Evolutionary conservation across 2,329 filamentous ascomycete species (phyloP), one percentile per base, ranked within the genome.

Genomic region (Paraconiothyrium brasiliense): DNA sequence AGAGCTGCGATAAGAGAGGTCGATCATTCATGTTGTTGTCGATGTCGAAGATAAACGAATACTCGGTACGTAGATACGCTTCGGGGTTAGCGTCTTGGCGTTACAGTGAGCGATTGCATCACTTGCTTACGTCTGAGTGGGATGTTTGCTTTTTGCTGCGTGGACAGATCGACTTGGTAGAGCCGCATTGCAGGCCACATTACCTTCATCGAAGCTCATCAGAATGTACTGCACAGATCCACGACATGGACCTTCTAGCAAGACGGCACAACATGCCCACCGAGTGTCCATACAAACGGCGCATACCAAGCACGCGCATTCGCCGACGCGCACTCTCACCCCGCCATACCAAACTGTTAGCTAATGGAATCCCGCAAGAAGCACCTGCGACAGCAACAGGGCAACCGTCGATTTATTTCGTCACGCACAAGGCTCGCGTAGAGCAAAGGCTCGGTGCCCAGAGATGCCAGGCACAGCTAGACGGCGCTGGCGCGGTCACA

Each of bases 381-480:
- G 65, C 44, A 55, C 14, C 16, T n/a, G 14, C 11, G 37, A 66
- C 60, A 56, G 32, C 50, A 34, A 30, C 51, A 47, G 49, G 41
- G 43, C 49, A 49, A 51, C 34, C 47, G 47, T 35, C 27, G 13
- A 34, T 32, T 16, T 11, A 30, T 35, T 27, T 47, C 37, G 20
- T 39, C 22, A 20, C 30, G 37, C 30, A 37, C 37, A 24, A 8
- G 11, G 30, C 52, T 62, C 54, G 44, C 60, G 55, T 60, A 39
- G 61, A 64, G 66, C 61, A 65, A 69, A 20, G 1, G 16, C 67
- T 64, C 62, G 61, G 55, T 67, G 71, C 69, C 68, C 65, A 72
- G 70, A 55, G 66, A n/a, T 22, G 41, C 27, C 47, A 51, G 51
- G 30, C 39, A 64, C 70, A 63, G 54, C 63, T 41, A 6, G 60